Percentiles rank a stretch among this genome's conserved stretches.
phyloP scores from a whole-genome alignment of 2,329 filamentous ascomycete species.

The Colletotrichum liaoningense region DNA sequence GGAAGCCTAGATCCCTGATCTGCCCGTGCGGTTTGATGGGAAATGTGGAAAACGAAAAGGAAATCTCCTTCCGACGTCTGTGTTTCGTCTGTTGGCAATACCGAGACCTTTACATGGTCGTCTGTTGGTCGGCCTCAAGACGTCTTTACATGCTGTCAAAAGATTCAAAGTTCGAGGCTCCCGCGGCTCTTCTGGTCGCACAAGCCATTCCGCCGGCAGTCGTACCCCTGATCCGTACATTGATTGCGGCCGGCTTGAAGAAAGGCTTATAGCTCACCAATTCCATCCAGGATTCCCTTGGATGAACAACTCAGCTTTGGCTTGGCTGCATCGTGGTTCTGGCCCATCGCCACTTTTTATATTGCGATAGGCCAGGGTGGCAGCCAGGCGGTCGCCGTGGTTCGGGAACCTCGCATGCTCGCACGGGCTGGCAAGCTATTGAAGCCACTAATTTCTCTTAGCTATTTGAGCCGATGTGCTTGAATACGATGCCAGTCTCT shows the following conservation, averaged over 20 bases:
- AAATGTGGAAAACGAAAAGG: neutral
- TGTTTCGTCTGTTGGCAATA: neutral
- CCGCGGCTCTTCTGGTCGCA: neutral
- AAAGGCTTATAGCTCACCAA: neutral
- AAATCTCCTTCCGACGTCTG: neutral
- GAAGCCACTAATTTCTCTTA: conserved; percentile 22
- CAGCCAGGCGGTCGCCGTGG: neutral
- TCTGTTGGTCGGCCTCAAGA: neutral
- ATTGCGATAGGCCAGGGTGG: neutral
- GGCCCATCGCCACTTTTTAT: neutral
- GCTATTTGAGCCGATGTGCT: neutral
- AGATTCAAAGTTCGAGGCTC: neutral
- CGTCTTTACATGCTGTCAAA: neutral
- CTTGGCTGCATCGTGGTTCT: neutral
- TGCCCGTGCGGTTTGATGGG: conserved; percentile 2
- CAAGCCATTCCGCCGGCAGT: neutral
- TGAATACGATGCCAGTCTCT: neutral
- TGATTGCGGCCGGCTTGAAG: neutral
- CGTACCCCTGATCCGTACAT: neutral
- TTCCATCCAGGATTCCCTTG: neutral
- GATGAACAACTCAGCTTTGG: neutral
- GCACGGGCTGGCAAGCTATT: conserved; percentile 4
- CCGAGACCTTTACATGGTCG: neutral
- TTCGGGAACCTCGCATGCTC: conserved; percentile 1
- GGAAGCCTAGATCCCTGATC: neutral